Conservation (phyloP, 192 early-diverging fungal species). For the Coemansia sp. region DNA sequence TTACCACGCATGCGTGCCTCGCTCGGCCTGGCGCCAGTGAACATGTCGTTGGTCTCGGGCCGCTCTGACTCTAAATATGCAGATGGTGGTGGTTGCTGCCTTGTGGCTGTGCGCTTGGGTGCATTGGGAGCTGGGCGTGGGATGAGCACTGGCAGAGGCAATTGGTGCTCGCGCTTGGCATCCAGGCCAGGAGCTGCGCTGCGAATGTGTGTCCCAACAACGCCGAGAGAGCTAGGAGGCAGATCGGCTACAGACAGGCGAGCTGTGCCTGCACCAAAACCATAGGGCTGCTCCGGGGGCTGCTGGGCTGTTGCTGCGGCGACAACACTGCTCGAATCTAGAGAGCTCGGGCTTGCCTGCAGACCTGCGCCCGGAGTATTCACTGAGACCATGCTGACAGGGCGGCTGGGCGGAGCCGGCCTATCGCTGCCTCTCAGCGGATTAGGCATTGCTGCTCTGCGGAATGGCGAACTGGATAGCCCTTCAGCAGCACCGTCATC, state of each 20-base stretch:
- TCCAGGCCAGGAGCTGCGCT: slow-evolving; percentile 28
- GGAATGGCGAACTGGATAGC: slow-evolving; percentile 31
- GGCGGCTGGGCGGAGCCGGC: slow-evolving; percentile 6
- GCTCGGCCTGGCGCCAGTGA: not conserved
- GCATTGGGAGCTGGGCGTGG: slow-evolving; percentile 1
- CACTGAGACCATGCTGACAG: slow-evolving; percentile 2
- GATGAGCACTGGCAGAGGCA: slow-evolving; percentile 30
- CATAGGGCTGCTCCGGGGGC: not conserved
- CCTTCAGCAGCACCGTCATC: slow-evolving; percentile 6
- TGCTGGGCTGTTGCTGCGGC: not conserved
- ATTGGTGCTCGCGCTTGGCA: slow-evolving; percentile 13
- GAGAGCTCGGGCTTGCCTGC: not conserved
- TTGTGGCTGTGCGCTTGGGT: not conserved
- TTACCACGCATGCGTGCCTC: slow-evolving; percentile 20
- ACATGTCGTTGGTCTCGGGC: not conserved
- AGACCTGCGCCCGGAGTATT: not conserved
- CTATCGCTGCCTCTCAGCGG: slow-evolving; percentile 22
- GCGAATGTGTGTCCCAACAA: slow-evolving; percentile 17
- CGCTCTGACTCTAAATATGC: not conserved
- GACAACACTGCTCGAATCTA: not conserved
- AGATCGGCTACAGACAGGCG: not conserved
- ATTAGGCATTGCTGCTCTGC: slow-evolving; percentile 28
- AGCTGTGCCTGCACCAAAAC: not conserved
- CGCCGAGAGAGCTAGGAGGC: not conserved
- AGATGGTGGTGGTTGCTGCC: not conserved